Percentiles rank a stretch among this genome's conserved stretches.
Conservation (phyloP, 1,284 basidiomycete species). For the Leccinum pachyderme region DNA sequence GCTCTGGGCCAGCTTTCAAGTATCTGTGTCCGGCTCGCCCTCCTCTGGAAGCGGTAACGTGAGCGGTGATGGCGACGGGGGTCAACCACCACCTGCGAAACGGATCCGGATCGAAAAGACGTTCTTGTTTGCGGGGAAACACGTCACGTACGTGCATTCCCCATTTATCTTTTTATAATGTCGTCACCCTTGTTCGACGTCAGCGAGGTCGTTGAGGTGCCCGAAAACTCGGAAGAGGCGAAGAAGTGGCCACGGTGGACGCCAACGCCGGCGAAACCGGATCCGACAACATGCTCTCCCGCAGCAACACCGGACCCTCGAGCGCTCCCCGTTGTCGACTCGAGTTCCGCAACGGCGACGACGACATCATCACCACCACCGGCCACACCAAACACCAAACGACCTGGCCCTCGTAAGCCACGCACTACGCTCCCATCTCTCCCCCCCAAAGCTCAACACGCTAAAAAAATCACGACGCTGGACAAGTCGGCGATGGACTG, state of each 20-base stretch:
- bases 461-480: slow-evolving; percentile 75
- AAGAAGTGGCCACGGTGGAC: slow-evolving; percentile 66
- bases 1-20: slow-evolving; percentile 63
- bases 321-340: slow-evolving; percentile 8
- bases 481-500: slow-evolving; percentile 85
- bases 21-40: slow-evolving; percentile 39
- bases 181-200: not conserved
- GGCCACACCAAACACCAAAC: slow-evolving; percentile 32
- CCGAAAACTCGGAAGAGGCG: slow-evolving; percentile 68
- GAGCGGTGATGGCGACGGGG: not conserved
- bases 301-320: not conserved
- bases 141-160: slow-evolving; percentile 53
- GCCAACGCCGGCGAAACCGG: slow-evolving; percentile 4
- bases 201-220: slow-evolving; percentile 72
- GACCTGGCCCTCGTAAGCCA: slow-evolving; percentile 63
- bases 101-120: slow-evolving; percentile 65
- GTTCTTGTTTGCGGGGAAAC: slow-evolving; percentile 73
- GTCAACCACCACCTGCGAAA: slow-evolving; percentile 33
- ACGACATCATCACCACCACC: not conserved
- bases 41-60: not conserved
- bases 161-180: not conserved
- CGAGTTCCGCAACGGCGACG: slow-evolving; percentile 2
- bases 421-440: slow-evolving; percentile 53
- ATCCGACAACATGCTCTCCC: slow-evolving; percentile 23
- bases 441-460: slow-evolving; percentile 45